Conservation (phyloP, 2,329 filamentous ascomycete genomes). For the Neofusicoccum parvum region DNA sequence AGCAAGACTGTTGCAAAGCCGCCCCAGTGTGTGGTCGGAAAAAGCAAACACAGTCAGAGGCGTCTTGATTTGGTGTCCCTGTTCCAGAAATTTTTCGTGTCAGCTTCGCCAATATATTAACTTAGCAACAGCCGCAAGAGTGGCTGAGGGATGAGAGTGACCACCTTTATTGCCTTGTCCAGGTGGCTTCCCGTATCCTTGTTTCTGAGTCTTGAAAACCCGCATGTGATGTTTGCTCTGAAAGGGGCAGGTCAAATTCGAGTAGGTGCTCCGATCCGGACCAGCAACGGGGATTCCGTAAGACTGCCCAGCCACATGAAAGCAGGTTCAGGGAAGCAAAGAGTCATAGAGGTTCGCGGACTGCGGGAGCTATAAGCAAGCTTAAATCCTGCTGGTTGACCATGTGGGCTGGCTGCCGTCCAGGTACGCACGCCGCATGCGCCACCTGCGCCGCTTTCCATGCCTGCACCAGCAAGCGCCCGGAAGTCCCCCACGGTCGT, state of each 20-base stretch:
- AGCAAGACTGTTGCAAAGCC: background rate
- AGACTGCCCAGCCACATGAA: background rate
- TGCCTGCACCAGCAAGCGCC: constrained; percentile 10
- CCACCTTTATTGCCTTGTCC: background rate
- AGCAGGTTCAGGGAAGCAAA: background rate
- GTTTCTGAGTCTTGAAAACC: background rate
- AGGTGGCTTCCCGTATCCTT: background rate
- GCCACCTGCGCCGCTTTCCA: background rate
- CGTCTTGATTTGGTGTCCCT: background rate
- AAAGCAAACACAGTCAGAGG: background rate
- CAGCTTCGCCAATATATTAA: constrained; percentile 4
- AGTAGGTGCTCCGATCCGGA: background rate
- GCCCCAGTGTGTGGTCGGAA: background rate
- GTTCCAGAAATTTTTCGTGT: background rate
- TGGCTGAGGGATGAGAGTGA: background rate
- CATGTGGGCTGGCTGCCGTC: background rate
- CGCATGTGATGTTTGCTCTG: constrained; percentile 6
- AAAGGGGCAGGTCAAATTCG: background rate
- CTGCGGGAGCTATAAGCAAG: background rate
- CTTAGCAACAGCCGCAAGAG: background rate
- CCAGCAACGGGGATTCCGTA: background rate
- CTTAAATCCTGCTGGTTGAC: background rate
- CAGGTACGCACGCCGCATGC: background rate
- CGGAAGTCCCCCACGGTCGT: background rate
- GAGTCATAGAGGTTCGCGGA: background rate